Base-by-base conservation (phyloP, 192 early-diverging fungal species). In the Dimargaris xerosporica region DNA sequence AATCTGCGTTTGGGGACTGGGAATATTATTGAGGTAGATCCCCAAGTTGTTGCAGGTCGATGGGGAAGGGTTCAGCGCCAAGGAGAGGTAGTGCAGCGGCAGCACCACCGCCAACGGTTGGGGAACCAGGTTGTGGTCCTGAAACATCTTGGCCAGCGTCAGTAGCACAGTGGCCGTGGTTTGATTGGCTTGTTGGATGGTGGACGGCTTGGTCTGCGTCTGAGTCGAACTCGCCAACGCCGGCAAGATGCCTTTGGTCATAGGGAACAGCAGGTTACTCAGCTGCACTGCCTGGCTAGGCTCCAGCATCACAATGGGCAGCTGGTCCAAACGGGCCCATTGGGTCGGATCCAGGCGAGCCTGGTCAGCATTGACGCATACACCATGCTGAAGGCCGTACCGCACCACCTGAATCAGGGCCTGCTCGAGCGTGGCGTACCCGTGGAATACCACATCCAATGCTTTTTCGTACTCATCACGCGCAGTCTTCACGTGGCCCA, bases 11-110 rank as follows among this genome's bases (percentile, higher is more conserved):
- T 63, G 76, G 62, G 60, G 83, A 65, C 28, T 75, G n/a, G 86
- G 79, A 23, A 88, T 82, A 17, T 80, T 81, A 10, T 80, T 84
- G 42, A 89, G 65, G 9, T 91, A 69, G 43, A 94, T 93, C 5
- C 92, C 92, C 29, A 94, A 70, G 65, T 93, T 91, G 76, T 94
- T 94, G 78, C 86, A 88, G 2, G 91, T 91, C 42, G 90, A 91
- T 3, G 92, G 89, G 29, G 85, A 88, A 42, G 90, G 87, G 60
- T 80, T 76, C 54, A 93, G 75, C 10, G 85, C 72, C 47, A 93
- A 73, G 54, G 88, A 85, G 29, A 90, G 59, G 69, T 93, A 94
- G 71, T 94, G 93, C 23, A 93, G 79, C 30, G 84, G 82, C 43
- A 93, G 73, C 25, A 89, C 83, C 30, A 87, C 72, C 0, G 82